A percentile compares a stretch with the other conserved stretches of the same genome.
These are phyloP conservation scores for Cordyceps fumosorosea DNA, from an alignment of 2,329 filamentous ascomycete species.

Conservation along the genomic window DNA sequence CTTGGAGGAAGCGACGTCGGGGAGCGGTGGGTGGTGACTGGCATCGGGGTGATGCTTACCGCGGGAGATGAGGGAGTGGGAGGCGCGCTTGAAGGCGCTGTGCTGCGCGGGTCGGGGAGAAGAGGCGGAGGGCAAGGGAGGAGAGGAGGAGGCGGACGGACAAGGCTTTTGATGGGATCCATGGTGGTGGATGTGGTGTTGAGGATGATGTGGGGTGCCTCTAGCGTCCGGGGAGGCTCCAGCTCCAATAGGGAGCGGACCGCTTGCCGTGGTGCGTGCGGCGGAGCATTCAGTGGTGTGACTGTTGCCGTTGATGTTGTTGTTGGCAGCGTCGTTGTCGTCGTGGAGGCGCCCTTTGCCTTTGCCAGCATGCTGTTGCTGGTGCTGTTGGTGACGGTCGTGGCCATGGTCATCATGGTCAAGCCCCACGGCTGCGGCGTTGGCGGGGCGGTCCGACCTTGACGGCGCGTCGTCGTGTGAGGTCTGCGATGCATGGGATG, in stretches of 20 bases:
- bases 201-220: not conserved
- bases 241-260: not conserved
- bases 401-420: not conserved
- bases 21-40: not conserved
- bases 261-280: not conserved
- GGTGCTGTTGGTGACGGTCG: not conserved
- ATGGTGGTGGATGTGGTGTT: not conserved
- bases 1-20: not conserved
- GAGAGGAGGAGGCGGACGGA: conserved; percentile 5
- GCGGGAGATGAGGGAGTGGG: conserved; percentile 11
- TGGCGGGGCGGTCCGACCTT: conserved; percentile 1
- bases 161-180: conserved; percentile 9
- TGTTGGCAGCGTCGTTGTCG: not conserved
- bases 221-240: conserved; percentile 1
- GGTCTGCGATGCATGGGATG: not conserved
- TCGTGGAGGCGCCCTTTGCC: not conserved
- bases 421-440: conserved; percentile 8
- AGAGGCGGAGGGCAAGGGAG: conserved; percentile 6
- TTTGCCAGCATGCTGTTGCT: not conserved
- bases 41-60: conserved; percentile 9
- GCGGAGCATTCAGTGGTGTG: not conserved
- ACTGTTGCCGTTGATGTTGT: not conserved
- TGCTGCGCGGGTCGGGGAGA: conserved; percentile 4
- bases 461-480: not conserved
- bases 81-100: conserved; percentile 13